Evolutionary conservation across 2,329 filamentous ascomycete genomes (phyloP), one percentile per base, ranked within the genome.

Genomic region (Alternaria arbusti): DNA sequence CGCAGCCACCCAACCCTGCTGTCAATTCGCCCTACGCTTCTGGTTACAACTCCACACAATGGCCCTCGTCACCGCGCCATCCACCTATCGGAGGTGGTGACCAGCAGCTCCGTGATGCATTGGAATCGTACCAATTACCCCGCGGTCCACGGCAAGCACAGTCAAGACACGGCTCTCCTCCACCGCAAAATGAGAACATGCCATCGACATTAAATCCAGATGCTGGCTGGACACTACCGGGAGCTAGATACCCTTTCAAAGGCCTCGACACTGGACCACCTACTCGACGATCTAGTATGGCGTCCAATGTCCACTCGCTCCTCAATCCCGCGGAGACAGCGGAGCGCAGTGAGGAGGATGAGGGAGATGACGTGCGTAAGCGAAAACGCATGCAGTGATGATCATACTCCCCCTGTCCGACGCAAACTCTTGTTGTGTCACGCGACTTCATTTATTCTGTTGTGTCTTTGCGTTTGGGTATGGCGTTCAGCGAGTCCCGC

Each of bases 101-200:
- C 70, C 89, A 96, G 96, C 25, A 97, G 82, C 47, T 88, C 84
- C 52, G 87, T 84, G 51, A 97, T 86, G 74, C 92, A 87, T 64
- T 90, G 83, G 73, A 91, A 88, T 86, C 86, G 50, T 93, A 92
- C 74, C 89, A 91, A 71, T 86, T 90, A 70, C 81, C 82, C 47
- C 86, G 86, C 56, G 86, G 83, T 5, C 83, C 74, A 26, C 82
- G 83, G 10, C 83, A 84, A 58, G 81, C 83, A 40, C 77, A 80
- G 46, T 85, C 86, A 43, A 81, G 86, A 47, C 85, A 88, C 66
- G 80, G 83, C 11, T 87, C 86, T 15, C 86, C 86, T 15, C 86
- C 86, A 22, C 74, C 82, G 47, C 80, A 80, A 15, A 81, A 79
- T 54, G 83, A 86, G 51, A 82, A 82, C n/a, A 83, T 81, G 11